These are phyloP conservation scores for Botrytis paeoniae DNA, from an alignment of 2,329 filamentous ascomycete species.

Conservation along the genomic window DNA sequence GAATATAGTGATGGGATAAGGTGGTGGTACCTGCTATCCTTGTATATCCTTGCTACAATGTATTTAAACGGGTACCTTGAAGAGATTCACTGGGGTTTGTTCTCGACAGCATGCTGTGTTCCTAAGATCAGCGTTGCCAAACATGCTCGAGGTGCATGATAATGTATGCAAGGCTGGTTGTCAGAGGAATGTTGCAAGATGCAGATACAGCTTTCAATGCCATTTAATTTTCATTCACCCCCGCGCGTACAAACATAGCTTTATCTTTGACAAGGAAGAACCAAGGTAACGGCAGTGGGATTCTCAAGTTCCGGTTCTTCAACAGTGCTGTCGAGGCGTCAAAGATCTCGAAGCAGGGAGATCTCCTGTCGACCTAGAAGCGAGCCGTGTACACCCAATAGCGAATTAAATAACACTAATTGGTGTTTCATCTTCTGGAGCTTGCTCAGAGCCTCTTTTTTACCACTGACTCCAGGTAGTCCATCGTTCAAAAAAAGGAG, in stretches of 20 bases:
- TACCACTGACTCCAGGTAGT: background rate
- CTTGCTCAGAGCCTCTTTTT: background rate
- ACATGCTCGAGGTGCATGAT: constrained; percentile 18
- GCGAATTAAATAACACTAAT: background rate
- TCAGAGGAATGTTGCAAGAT: background rate
- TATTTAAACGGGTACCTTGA: constrained; percentile 5
- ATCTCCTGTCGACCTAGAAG: background rate
- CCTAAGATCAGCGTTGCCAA: constrained; percentile 19
- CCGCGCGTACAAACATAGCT: constrained; percentile 8
- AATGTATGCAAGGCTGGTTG: constrained; percentile 22
- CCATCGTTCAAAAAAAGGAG: background rate
- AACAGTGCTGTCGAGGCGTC: background rate
- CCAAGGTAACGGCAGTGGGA: background rate
- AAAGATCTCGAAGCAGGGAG: background rate
- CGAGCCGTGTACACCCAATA: constrained; percentile 1
- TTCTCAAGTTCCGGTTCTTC: constrained; percentile 10
- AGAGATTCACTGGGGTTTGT: constrained; percentile 15
- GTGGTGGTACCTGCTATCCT: constrained; percentile 20
- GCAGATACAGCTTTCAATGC: background rate
- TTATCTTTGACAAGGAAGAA: background rate
- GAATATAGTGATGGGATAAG: constrained; percentile 15
- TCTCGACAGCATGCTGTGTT: constrained; percentile 17
- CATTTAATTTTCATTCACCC: background rate
- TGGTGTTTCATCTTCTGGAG: constrained; percentile 3
- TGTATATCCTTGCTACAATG: constrained; percentile 19